Percentiles rank a stretch among this genome's conserved stretches.
Evolutionary conservation across 768 basidiomycete genomes (phyloP).

Genomic region (Kwoniella dejecticola): DNA sequence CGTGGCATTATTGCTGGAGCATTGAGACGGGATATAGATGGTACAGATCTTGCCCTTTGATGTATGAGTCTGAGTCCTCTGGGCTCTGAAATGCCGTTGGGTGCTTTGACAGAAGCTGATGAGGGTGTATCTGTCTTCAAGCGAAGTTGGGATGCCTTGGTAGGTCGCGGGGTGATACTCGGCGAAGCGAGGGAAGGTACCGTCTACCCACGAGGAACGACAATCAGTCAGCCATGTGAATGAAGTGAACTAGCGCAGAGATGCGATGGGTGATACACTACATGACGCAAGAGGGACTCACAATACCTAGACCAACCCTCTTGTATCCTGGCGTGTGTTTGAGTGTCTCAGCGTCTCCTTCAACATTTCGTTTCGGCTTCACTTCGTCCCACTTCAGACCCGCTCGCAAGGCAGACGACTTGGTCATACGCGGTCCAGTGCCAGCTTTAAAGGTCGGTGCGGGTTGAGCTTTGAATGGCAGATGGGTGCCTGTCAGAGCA

Average conservation of each 20-base stretch:
- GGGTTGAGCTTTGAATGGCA: slow-evolving; percentile 32
- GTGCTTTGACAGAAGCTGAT: not conserved
- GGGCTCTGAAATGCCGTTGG: too few relatives aligned
- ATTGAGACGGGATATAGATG: not conserved
- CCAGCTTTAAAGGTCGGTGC: slow-evolving; percentile 20
- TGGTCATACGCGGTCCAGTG: slow-evolving; percentile 42
- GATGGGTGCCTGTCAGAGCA: too few relatives aligned
- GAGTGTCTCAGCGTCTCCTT: slow-evolving; percentile 4
- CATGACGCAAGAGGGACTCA: slow-evolving; percentile 25
- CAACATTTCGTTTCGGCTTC: slow-evolving; percentile 2
- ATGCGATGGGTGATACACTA: too few relatives aligned
- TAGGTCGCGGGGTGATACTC: slow-evolving; percentile 26
- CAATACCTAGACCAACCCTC: slow-evolving; percentile 28
- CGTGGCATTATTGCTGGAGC: not conserved
- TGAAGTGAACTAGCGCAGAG: too few relatives aligned
- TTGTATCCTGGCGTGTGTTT: slow-evolving; percentile 33
- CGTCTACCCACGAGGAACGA: slow-evolving; percentile 14
- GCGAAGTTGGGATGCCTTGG: slow-evolving; percentile 35
- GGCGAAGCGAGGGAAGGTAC: slow-evolving; percentile 35
- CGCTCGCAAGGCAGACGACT: slow-evolving; percentile 31
- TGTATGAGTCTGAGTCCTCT: too few relatives aligned
- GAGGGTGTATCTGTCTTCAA: slow-evolving; percentile 7
- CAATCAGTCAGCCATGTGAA: not conserved
- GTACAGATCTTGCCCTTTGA: not conserved
- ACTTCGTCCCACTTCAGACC: slow-evolving; percentile 38